Base-by-base conservation (phyloP, 1,284 basidiomycete species). In the Marasmius sp. region DNA sequence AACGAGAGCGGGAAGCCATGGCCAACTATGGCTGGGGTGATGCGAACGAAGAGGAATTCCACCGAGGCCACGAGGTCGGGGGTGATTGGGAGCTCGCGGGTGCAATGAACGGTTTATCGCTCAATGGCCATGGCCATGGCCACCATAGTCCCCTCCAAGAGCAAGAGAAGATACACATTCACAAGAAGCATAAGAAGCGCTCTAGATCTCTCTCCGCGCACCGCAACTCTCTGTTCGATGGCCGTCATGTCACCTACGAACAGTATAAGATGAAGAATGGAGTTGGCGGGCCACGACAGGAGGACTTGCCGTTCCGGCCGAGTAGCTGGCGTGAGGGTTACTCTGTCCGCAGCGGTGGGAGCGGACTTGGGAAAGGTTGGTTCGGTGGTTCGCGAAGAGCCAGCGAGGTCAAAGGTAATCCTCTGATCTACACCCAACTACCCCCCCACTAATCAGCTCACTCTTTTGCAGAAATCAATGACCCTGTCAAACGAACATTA, bases 371-470 rank as follows among this genome's bases (percentile, higher is more conserved):
- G n/a, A 43, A 52, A 52, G 27, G 50, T 6, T 34, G 27, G 50
- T n/a, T 50, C 20, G n/a, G 20, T 6, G 22, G 12, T 37, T 61
- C 18, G 41, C 61, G 10, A 8, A 38, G 10, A 57, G 64, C n/a
- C 53, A 41, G 6, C 64, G 64, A 51, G 64, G 62, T 16, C 10
- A 41, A 47, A 27, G 22, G 36, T 47, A 22, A 27, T 33, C 27
- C 16, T 27, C 55, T n/a, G 39, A 47, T 22, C 37, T 18, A 16
- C 27, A 57, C n/a, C 55, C 27, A 5, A 27, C 27, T 27, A 27
- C 27, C 27, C 27, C 5, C 5, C 5, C 2, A 2, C 27, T 27
- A 27, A 27, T 5, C 27, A 27, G 27, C 5, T 27, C 27, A 5
- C 2, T 27, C 27, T 5, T 27, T 27, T 2, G 27, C 55, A 47